A percentile compares a stretch with the other conserved stretches of the same genome.
phyloP scores from a whole-genome alignment of 78 protist species.

The Dictyostelium firmibasis region DNA sequence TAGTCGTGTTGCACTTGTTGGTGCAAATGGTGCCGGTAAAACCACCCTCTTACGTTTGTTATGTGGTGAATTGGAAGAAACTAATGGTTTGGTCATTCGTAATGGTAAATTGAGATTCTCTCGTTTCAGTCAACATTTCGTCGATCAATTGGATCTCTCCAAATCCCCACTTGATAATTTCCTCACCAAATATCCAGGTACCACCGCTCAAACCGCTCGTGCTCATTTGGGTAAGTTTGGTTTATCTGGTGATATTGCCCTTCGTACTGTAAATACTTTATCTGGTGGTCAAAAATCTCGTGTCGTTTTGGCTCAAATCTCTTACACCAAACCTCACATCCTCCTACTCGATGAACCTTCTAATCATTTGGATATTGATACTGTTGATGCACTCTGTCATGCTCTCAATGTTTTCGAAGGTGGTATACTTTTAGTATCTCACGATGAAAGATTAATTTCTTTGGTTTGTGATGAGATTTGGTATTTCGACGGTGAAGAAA shows the following conservation, averaged over 20 bases:
- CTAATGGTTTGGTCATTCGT: slow-evolving; percentile 81
- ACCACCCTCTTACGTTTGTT: slow-evolving; percentile 93
- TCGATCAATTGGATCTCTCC: slow-evolving; percentile 88
- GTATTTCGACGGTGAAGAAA: slow-evolving; percentile 75
- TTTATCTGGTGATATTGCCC: slow-evolving; percentile 83
- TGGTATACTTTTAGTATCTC: slow-evolving; percentile 87
- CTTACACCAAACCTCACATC: slow-evolving; percentile 84
- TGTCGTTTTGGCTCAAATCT: slow-evolving; percentile 85
- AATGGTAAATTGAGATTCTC: slow-evolving; percentile 84
- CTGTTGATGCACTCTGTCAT: slow-evolving; percentile 86
- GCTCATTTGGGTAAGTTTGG: slow-evolving; percentile 90
- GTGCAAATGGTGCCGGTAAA: slow-evolving; percentile 98
- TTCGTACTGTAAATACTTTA: slow-evolving; percentile 90
- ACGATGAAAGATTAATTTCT: slow-evolving; percentile 85
- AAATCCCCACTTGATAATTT: slow-evolving; percentile 90
- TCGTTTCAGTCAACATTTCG: slow-evolving; percentile 92
- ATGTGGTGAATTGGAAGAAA: slow-evolving; percentile 87
- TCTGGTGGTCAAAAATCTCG: slow-evolving; percentile 96
- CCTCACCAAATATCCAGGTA: slow-evolving; percentile 82
- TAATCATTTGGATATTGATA: slow-evolving; percentile 95
- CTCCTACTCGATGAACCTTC: slow-evolving; percentile 97
- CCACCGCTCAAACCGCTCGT: slow-evolving; percentile 75
- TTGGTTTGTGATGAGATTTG: slow-evolving; percentile 86
- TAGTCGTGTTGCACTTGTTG: slow-evolving; percentile 91
- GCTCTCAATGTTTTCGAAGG: slow-evolving; percentile 87